Conservation (phyloP, 768 basidiomycete species). For the Xerocomellus intermedius region DNA sequence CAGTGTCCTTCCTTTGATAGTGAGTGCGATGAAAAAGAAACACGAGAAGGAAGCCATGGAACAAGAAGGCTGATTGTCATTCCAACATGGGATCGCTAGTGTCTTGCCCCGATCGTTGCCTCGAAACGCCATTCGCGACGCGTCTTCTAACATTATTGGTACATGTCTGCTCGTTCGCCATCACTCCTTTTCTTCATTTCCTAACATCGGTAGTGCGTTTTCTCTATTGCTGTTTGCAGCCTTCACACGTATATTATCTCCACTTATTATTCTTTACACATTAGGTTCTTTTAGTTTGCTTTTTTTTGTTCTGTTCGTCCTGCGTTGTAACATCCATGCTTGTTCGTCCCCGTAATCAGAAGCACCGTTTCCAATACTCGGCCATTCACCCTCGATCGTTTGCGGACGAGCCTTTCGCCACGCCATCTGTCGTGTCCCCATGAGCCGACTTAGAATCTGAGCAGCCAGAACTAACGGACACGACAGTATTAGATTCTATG, state of each 20-base stretch:
- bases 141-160: slow-evolving; percentile 21
- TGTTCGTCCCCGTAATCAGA: background rate
- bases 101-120: background rate
- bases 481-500: no score
- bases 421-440: no score
- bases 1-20: slow-evolving; percentile 32
- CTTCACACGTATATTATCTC: slow-evolving; percentile 16
- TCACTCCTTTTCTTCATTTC: background rate
- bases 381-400: no score
- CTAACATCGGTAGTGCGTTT: background rate
- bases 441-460: no score
- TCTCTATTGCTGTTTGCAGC: background rate
- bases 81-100: background rate
- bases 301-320: background rate
- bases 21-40: slow-evolving; percentile 85
- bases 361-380: background rate
- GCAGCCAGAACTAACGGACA: no score
- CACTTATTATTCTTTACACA: slow-evolving; percentile 11
- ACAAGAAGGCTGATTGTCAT: slow-evolving; percentile 39
- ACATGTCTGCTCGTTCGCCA: background rate
- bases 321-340: slow-evolving; percentile 3
- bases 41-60: slow-evolving; percentile 72
- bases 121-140: background rate
- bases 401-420: no score
- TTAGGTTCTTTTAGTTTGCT: slow-evolving; percentile 15